A percentile compares a stretch with the other conserved stretches of the same genome.
Conservation (phyloP, 2,329 filamentous ascomycete genomes). For the Alternaria sp. region DNA sequence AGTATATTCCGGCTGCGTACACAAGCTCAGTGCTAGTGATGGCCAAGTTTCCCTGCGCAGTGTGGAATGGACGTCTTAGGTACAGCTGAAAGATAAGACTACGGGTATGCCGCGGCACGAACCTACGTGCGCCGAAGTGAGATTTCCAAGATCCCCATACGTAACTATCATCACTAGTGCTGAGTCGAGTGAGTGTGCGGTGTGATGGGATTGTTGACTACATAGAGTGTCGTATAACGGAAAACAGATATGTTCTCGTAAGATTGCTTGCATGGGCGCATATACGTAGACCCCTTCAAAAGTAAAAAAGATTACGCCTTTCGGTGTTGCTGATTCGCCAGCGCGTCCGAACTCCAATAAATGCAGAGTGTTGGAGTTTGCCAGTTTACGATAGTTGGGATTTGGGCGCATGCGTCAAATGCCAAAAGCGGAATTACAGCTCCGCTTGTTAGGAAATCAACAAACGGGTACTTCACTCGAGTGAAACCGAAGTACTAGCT, state of each 20-base stretch:
- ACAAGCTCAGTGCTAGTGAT: background rate
- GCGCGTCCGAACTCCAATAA: background rate
- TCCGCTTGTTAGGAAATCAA: background rate
- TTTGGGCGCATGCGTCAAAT: background rate
- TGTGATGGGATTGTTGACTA: background rate
- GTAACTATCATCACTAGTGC: constrained; percentile 3
- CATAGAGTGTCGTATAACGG: background rate
- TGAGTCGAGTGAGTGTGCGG: constrained; percentile 5
- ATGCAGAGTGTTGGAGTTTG: background rate
- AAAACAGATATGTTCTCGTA: background rate
- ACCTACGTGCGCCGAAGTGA: constrained; percentile 13
- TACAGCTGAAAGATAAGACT: constrained; percentile 16
- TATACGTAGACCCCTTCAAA: background rate
- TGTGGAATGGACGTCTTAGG: constrained; percentile 16
- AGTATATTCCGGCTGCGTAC: background rate
- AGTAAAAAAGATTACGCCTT: background rate
- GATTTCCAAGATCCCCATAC: background rate
- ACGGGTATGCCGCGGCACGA: constrained; percentile 23
- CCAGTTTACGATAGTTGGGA: background rate
- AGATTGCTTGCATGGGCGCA: background rate
- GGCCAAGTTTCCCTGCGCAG: background rate
- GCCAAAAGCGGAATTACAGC: background rate
- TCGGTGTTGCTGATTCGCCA: background rate
- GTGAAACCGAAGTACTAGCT: background rate
- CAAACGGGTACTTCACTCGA: background rate